These are phyloP conservation scores for Plantago coronopus DNA, from an alignment of 305 asterid species.

Conservation along the genomic window DNA sequence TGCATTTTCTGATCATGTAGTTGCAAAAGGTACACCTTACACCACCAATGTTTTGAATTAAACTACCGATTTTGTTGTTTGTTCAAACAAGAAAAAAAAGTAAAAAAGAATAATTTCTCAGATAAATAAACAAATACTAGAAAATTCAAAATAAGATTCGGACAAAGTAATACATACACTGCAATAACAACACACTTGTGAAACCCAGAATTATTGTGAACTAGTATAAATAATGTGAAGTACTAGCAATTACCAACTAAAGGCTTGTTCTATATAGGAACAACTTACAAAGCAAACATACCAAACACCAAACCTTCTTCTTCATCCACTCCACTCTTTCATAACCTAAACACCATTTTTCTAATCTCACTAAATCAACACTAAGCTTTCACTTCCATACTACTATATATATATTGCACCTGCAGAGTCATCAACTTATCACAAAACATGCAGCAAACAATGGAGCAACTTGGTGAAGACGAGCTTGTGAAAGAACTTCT, in stretches of 20 bases:
- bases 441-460: conserved; percentile 11
- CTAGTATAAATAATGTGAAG: background rate
- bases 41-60: no score
- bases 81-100: no score
- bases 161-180: no score
- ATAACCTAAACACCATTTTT: conserved; percentile 35
- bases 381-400: conserved; percentile 11
- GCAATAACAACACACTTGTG: no score
- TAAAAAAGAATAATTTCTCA: no score
- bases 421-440: conserved; percentile 9
- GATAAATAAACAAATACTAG: no score
- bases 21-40: no score
- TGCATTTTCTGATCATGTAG: no score
- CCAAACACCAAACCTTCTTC: conserved; percentile 39
- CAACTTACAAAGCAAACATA: conserved; percentile 22
- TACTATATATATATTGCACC: background rate
- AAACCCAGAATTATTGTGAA: background rate
- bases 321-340: conserved; percentile 79
- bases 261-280: conserved; percentile 25
- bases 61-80: no score
- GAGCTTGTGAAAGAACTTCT: conserved; percentile 56
- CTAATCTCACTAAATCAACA: background rate
- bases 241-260: conserved; percentile 43
- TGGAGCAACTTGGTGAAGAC: conserved; percentile 49
- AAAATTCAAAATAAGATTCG: no score